Conservation (phyloP, 495 filamentous ascomycete genomes). For the Barbatosphaeria neglecta region DNA sequence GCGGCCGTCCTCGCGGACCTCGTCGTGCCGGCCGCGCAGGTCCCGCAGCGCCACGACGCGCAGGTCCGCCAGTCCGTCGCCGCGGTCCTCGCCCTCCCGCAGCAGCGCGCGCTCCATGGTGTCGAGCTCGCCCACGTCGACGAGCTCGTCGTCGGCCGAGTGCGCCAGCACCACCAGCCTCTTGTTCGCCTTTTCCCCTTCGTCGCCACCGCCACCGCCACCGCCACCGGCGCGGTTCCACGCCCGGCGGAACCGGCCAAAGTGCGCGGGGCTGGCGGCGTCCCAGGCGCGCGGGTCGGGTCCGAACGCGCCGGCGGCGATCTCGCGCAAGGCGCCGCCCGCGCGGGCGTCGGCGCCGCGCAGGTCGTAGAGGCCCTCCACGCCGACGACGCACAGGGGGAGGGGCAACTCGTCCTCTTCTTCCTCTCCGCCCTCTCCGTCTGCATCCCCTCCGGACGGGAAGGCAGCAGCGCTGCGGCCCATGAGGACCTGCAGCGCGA, state of each 20-base stretch:
- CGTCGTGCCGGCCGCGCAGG: conserved; percentile 51
- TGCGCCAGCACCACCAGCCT: conserved; percentile 44
- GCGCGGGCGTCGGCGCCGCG: conserved; percentile 11
- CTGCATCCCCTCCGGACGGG: too few species aligned
- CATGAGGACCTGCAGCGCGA: conserved; percentile 61
- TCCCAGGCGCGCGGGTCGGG: conserved; percentile 12
- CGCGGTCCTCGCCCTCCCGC: conserved; percentile 9
- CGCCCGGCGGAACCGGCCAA: conserved; percentile 20
- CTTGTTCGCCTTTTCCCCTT: neutral
- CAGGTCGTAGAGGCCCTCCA: conserved; percentile 21
- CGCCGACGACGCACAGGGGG: conserved; percentile 11
- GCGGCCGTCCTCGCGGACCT: conserved; percentile 41
- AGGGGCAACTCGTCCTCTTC: neutral
- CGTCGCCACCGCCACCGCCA: neutral
- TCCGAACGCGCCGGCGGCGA: conserved; percentile 14
- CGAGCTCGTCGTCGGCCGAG: conserved; percentile 47
- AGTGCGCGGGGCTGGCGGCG: conserved; percentile 11
- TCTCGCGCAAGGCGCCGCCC: conserved; percentile 9
- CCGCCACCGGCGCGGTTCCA: conserved; percentile 17
- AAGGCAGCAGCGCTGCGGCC: conserved; percentile 10
- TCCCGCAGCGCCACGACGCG: conserved; percentile 19
- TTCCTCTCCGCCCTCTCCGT: neutral
- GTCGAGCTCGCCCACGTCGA: conserved; percentile 42
- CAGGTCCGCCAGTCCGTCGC: conserved; percentile 6
- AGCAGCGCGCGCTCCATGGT: conserved; percentile 27